Base-by-base conservation (phyloP, 225 moss, liverwort and hornwort genomes). In the Antitrichia curtipendula region DNA sequence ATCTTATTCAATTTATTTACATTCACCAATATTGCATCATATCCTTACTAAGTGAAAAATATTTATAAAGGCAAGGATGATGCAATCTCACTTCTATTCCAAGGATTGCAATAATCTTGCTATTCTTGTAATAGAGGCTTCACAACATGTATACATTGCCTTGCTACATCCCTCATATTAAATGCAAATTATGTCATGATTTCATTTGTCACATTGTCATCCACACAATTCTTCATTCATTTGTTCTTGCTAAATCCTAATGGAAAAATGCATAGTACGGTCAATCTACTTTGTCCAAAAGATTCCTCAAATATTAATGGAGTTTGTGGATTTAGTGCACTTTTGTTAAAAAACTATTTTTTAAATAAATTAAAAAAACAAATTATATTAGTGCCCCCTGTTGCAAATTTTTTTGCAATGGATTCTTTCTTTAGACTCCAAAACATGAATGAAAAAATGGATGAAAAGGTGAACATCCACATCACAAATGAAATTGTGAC, bases 351-450 rank as follows among this genome's bases (percentile, higher is more conserved):
- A 34, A 0, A 34, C 6, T 3, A n/a, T 11, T 65, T 65, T n/a
- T 5, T 0, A 64, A 64, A 36, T 13, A 10, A 68, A 38, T 68
- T 66, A 21, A 0, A 38, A 38, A 38, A 38, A 13, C 4, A 62
- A 8, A 38, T 68, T 22, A 38, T 8, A 22, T 23, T 13, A 68
- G 2, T 38, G 4, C 2, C 23, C 13, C 12, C 0, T 0, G 0
- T 23, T 68, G 23, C 23, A 68, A 68, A 68, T 2, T 38, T 68
- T 38, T 7, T 7, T 22, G 38, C 38, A 21, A 38, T 7, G 0
- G 36, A 5, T 10, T 64, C 36, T 0, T 64, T 19, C 3, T 36
- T 36, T 19, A 19, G 7, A 36, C 17, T 64, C 10, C 19, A 64
- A 36, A 63, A 64, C 10, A 22, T 34, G 18, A 64, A 64, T 34